Evolutionary conservation across 768 basidiomycete species (phyloP).

Genomic region (Postia placenta): DNA sequence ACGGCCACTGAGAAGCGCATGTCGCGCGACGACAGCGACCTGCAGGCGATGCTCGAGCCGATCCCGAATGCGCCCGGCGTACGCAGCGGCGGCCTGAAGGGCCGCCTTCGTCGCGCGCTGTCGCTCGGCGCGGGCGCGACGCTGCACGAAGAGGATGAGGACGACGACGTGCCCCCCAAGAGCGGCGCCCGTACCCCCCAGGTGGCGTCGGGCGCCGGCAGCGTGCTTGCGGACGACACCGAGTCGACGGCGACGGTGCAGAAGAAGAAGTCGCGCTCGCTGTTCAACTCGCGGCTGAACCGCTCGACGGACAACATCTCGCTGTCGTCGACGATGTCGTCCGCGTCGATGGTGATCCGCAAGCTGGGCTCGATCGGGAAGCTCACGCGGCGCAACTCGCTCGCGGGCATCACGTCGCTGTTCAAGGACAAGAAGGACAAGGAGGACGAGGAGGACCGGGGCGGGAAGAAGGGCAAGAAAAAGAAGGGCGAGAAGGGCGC

Average conservation of each 20-base stretch:
- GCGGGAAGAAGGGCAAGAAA: conserved; percentile 40
- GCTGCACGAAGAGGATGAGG: conserved; percentile 54
- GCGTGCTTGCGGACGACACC: conserved; percentile 18
- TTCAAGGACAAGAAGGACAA: conserved; percentile 81
- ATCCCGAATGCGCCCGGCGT: conserved; percentile 29
- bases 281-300: conserved; percentile 89
- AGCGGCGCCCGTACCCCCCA: background rate
- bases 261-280: conserved; percentile 68
- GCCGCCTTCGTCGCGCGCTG: conserved; percentile 66
- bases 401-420: conserved; percentile 86
- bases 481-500: conserved; percentile 57
- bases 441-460: conserved; percentile 30
- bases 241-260: conserved; percentile 28
- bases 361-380: conserved; percentile 91
- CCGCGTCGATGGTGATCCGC: conserved; percentile 93
- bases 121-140: conserved; percentile 55
- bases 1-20: conserved; percentile 67
- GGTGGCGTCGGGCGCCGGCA: conserved; percentile 18
- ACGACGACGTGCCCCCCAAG: conserved; percentile 24
- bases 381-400: conserved; percentile 80
- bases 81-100: conserved; percentile 70
- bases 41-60: conserved; percentile 45
- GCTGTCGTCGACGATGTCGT: conserved; percentile 88
- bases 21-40: conserved; percentile 72
- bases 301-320: conserved; percentile 93